Conservation (phyloP, 805 yeast genomes). For the Maudiozyma turicensis region DNA sequence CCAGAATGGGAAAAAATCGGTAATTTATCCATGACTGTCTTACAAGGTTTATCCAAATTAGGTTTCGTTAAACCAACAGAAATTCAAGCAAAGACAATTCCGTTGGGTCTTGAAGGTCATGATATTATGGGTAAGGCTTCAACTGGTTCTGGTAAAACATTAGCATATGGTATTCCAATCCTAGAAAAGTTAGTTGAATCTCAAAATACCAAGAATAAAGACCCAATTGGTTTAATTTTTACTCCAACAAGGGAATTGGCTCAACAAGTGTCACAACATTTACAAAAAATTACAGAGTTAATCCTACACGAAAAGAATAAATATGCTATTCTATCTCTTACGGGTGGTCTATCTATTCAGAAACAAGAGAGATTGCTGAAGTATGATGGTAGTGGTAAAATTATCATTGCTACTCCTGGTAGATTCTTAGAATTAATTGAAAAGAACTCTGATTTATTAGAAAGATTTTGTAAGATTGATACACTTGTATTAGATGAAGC, state of each 20-base stretch:
- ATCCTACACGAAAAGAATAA: slow-evolving; percentile 37
- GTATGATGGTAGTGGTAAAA: slow-evolving; percentile 55
- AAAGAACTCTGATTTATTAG: slow-evolving; percentile 38
- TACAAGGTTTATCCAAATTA: slow-evolving; percentile 51
- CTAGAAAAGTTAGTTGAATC: slow-evolving; percentile 45
- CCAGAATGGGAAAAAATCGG: slow-evolving; percentile 48
- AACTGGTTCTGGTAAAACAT: slow-evolving; percentile 95
- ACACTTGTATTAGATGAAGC: slow-evolving; percentile 84
- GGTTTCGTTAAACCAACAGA: slow-evolving; percentile 69
- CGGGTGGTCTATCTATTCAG: slow-evolving; percentile 93
- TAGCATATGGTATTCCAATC: slow-evolving; percentile 91
- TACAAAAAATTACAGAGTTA: slow-evolving; percentile 37
- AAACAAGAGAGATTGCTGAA: slow-evolving; percentile 77
- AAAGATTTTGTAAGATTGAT: slow-evolving; percentile 36
- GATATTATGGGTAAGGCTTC: slow-evolving; percentile 95
- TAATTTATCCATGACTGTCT: slow-evolving; percentile 42
- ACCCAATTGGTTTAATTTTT: slow-evolving; percentile 69
- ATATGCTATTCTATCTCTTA: slow-evolving; percentile 61
- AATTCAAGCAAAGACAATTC: slow-evolving; percentile 70
- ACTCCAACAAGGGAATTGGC: slow-evolving; percentile 97
- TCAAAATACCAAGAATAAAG: slow-evolving; percentile 13
- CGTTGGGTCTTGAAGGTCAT: slow-evolving; percentile 57
- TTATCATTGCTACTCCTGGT: slow-evolving; percentile 93
- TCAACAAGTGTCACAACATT: slow-evolving; percentile 80
- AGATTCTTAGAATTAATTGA: slow-evolving; percentile 76